phyloP scores from a whole-genome alignment of 2,329 filamentous ascomycete species.

The Helotiales sp. region DNA sequence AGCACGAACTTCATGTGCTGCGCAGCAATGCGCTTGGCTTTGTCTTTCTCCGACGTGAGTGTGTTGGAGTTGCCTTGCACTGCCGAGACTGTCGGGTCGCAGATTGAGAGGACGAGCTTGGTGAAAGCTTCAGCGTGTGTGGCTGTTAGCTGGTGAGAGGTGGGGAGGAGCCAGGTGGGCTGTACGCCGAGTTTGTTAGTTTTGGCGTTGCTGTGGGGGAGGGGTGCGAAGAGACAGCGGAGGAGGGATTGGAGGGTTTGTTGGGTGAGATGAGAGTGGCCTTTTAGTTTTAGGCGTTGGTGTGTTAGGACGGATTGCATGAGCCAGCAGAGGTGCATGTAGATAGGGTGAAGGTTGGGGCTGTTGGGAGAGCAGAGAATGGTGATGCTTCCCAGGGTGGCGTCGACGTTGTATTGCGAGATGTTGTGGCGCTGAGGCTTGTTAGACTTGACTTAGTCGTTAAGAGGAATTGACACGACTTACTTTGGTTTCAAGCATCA shows the following conservation, averaged over 20 bases:
- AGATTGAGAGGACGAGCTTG: constrained; percentile 62
- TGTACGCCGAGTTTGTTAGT: constrained; percentile 29
- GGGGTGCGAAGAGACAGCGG: constrained; percentile 53
- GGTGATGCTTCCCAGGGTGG: constrained; percentile 41
- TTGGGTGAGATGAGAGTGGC: constrained; percentile 64
- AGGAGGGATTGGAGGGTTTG: constrained; percentile 61
- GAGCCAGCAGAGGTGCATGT: constrained; percentile 52
- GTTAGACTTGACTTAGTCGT: constrained; percentile 11
- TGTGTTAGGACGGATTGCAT: constrained; percentile 62
- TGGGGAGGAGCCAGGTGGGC: constrained; percentile 45
- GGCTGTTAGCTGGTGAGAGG: constrained; percentile 41
- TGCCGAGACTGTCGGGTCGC: constrained; percentile 61
- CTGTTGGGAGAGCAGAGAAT: constrained; percentile 40
- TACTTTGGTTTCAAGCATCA: constrained; percentile 44
- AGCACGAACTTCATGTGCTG: constrained; percentile 66
- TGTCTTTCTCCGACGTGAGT: constrained; percentile 64
- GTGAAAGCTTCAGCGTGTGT: constrained; percentile 57
- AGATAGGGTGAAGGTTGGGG: constrained; percentile 37
- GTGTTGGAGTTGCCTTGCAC: constrained; percentile 53
- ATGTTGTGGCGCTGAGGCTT: constrained; percentile 36
- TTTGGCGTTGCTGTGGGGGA: constrained; percentile 38
- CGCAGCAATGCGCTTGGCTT: constrained; percentile 64
- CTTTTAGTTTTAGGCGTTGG: constrained; percentile 64
- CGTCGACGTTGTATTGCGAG: constrained; percentile 44
- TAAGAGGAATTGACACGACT: neutral